Conservation (phyloP, 257 asterid genomes). For the Nicotiana obtusifolia region DNA sequence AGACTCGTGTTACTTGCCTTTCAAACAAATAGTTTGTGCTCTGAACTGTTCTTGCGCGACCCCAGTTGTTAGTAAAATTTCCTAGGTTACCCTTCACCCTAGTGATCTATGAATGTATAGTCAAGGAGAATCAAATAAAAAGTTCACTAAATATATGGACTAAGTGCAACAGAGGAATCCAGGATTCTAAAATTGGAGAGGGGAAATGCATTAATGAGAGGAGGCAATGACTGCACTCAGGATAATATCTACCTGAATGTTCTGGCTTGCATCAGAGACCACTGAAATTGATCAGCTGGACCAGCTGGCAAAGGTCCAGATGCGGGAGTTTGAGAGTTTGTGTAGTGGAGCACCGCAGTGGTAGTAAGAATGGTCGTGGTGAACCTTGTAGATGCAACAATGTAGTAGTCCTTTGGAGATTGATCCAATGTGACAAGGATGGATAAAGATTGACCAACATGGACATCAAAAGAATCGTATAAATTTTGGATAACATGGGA, state of each 20-base stretch:
- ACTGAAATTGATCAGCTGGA: constrained; percentile 33
- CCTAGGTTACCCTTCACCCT: background rate
- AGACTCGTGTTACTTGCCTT: background rate
- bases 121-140: background rate
- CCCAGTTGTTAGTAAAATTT: background rate
- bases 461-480: constrained; percentile 45
- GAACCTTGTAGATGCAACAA: constrained; percentile 36
- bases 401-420: constrained; percentile 41
- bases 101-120: background rate
- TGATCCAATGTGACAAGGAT: constrained; percentile 49
- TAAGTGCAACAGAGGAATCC: background rate
- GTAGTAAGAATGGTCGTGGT: constrained; percentile 19
- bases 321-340: constrained; percentile 22
- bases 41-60: background rate
- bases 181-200: background rate
- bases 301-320: constrained; percentile 36
- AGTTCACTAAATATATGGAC: background rate
- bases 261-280: constrained; percentile 47
- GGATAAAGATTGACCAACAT: constrained; percentile 48
- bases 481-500: constrained; percentile 45
- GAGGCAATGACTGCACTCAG: background rate
- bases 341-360: constrained; percentile 39
- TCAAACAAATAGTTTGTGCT: background rate
- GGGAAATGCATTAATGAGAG: background rate
- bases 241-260: constrained; percentile 30